Base-by-base conservation (phyloP, 192 early-diverging fungal genomes). In the Powellomyces hirtus region DNA sequence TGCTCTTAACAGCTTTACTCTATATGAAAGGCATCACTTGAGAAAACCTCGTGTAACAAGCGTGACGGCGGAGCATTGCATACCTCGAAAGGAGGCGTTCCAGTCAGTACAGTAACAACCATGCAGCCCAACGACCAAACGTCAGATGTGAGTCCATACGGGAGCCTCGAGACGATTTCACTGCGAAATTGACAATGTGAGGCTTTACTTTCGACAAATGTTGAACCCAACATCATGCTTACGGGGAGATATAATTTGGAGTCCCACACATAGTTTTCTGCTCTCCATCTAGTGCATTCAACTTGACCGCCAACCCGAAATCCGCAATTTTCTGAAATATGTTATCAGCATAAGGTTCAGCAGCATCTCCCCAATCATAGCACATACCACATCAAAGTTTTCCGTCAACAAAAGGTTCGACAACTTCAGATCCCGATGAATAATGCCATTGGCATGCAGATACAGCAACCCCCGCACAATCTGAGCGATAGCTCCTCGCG, bases 111-210 rank as follows among this genome's bases (percentile, higher is more conserved):
- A 1, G 91, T 90, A 1, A 89, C 86, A 29, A 92, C 65, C 61
- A 92, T 72, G 50, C 91, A 92, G 1, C 91, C 91, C 0, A 92
- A 73, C 0, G 91, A 89, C 91, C 91, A 92, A 10, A 90, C 77
- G 63, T 92, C 91, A 0, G 89, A 83, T 4, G 85, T 70, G 0
- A 89, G 75, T 1, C 91, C 88, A 68, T 92, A 90, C 18, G 91
- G 86, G 59, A 79, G 79, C 18, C 87, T 77, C 10, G 86, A 81
- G 1, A 91, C 78, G 20, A 91, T 89, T 69, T 92, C 91, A 2
- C 82, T 84, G 40, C 40, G 40, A 18, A 42, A 42, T 42, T 42
- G 40, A 42, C n/a, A n/a, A n/a, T n/a, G n/a, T 42, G 40, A 42
- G 40, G 40, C 8, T 42, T 42, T 42, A 18, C n/a, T n/a, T n/a